phyloP scores from a whole-genome alignment of 2,329 filamentous ascomycete species.

The Cladosporium sp. region DNA sequence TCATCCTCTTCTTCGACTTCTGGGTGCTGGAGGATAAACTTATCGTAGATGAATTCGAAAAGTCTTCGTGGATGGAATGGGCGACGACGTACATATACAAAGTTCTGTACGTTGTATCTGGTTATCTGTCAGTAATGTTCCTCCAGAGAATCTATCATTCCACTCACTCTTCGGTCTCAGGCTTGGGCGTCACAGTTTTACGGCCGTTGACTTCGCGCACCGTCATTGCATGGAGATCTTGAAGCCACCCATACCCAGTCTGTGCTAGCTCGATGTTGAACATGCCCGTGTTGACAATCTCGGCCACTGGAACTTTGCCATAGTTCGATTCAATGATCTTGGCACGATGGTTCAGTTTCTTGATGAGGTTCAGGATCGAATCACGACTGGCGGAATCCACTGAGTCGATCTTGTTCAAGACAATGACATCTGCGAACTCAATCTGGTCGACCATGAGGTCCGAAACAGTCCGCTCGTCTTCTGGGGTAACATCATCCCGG shows the following conservation, averaged over 20 bases:
- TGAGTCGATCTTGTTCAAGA: constrained; percentile 66
- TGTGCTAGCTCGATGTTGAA: constrained; percentile 64
- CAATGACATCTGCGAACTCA: constrained; percentile 70
- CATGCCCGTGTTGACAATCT: constrained; percentile 61
- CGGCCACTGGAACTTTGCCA: constrained; percentile 56
- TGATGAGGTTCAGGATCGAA: constrained; percentile 25
- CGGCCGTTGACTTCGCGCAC: constrained; percentile 52
- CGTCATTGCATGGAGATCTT: constrained; percentile 65
- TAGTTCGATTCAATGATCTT: constrained; percentile 60
- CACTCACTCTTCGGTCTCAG: constrained; percentile 62
- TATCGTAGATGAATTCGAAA: constrained; percentile 39
- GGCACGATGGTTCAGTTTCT: constrained; percentile 62
- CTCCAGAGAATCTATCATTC: background rate
- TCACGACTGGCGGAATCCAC: constrained; percentile 43
- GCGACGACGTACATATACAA: constrained; percentile 59
- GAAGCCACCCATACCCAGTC: constrained; percentile 64
- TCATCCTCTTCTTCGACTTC: constrained; percentile 33
- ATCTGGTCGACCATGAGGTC: constrained; percentile 75
- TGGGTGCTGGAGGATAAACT: constrained; percentile 41
- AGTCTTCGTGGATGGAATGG: constrained; percentile 41
- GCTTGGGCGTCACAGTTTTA: constrained; percentile 59
- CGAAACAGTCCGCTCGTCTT: constrained; percentile 70
- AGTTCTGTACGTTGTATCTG: constrained; percentile 65
- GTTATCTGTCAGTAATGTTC: background rate
- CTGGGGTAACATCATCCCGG: constrained; percentile 55